phyloP scores from a whole-genome alignment of 495 filamentous ascomycete species.

The Melanomma pulvis-pyrius region DNA sequence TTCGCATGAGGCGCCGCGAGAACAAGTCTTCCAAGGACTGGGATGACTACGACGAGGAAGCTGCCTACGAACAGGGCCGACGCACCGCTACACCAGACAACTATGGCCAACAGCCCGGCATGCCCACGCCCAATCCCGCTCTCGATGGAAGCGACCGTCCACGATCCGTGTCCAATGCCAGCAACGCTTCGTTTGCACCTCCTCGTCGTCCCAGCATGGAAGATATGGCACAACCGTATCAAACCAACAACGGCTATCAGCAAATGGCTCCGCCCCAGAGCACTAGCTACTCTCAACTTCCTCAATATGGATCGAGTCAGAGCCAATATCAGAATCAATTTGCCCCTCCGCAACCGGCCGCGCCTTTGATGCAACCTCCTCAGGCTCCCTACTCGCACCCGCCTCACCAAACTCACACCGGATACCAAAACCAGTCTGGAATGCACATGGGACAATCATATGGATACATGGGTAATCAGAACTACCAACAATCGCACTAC shows the following conservation, averaged over 20 bases:
- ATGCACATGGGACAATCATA: constrained; percentile 40
- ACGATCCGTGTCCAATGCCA: constrained; percentile 75
- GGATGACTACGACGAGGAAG: constrained; percentile 69
- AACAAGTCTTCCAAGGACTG: constrained; percentile 61
- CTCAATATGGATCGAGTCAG: constrained; percentile 41
- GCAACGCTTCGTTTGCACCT: constrained; percentile 47
- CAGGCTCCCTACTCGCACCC: constrained; percentile 38
- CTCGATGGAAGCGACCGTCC: constrained; percentile 56
- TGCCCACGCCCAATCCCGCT: constrained; percentile 46
- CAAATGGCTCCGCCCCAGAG: constrained; percentile 46
- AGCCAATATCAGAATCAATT: constrained; percentile 39
- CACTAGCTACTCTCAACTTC: constrained; percentile 40
- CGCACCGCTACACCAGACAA: constrained; percentile 64
- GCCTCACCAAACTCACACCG: constrained; percentile 33
- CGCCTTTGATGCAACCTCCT: constrained; percentile 44
- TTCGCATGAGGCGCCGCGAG: constrained; percentile 90
- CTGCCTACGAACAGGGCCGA: constrained; percentile 56
- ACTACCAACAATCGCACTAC: constrained; percentile 40
- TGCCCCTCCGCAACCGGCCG: constrained; percentile 33
- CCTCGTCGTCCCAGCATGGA: constrained; percentile 51
- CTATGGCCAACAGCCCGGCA: constrained; percentile 54
- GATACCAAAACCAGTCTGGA: constrained; percentile 34
- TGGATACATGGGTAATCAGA: constrained; percentile 37
- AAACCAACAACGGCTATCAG: constrained; percentile 38
- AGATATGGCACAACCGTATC: constrained; percentile 46